Base-by-base conservation (phyloP, 2,329 filamentous ascomycete genomes). In the Fusarium protoensiforme region DNA sequence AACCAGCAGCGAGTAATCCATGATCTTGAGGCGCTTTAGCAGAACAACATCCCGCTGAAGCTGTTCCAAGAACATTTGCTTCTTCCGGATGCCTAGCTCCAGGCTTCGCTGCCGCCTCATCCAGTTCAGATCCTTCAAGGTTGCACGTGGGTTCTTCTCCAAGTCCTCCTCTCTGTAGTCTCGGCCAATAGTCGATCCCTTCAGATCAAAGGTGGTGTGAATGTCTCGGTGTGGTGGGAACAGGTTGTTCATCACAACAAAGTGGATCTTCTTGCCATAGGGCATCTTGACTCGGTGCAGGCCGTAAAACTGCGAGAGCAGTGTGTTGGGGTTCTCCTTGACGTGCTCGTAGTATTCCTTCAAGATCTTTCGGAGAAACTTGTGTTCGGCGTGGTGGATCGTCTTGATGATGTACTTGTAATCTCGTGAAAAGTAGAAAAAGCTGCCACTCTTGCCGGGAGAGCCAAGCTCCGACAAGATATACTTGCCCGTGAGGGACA, bases 321-420 rank as follows among this genome's bases (percentile, higher is more conserved):
- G 88, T 0, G 97, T 99, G 83, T 99, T 98, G 8, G 96, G 96
- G 82, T 99, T 98, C 38, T 95, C 90, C 77, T 92, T 91, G 74
- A 98, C 94, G 81, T 99, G 96, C 65, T 93, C 87, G 84, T 98
- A 98, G 84, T 99, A 99, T 69, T 98, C 94, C 80, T 92, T 94
- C 65, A 97, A 85, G 66, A 96, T 93, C 83, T 92, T 95, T 60
- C 94, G 88, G 57, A 97, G 87, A 73, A 96, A 95, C 79, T 95
- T 95, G 86, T 96, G 94, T 83, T 99, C 96, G 77, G 91, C 91
- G 78, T 98, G 96, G 81, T 99, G 96, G 76, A 99, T 98, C 24
- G 96, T 99, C 85, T 99, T 99, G 89, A 99, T 99, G 84, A 99
- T 99, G 85, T 99, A 99, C 84, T 98, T 98, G 88, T 99, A 99